phyloP scores from a whole-genome alignment of 495 filamentous ascomycete species.

The Trichoderma reesei region DNA sequence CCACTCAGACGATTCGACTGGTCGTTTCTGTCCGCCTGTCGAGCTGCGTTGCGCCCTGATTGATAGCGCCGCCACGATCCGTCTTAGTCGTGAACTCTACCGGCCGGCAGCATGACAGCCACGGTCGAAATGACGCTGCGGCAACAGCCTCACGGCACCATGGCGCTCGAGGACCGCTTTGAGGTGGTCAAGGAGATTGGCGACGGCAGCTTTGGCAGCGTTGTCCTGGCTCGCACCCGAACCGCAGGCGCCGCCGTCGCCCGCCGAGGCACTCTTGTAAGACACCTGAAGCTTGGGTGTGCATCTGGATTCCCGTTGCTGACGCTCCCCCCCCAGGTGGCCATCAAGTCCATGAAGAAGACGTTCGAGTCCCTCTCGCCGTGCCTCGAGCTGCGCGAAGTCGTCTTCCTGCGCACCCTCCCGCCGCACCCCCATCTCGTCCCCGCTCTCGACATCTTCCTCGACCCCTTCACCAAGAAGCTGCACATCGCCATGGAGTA shows the following conservation, averaged over 20 bases:
- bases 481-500: constrained; percentile 99
- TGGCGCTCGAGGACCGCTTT: constrained; percentile 73
- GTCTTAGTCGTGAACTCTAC: neutral
- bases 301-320: constrained; percentile 13
- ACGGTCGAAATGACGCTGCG: constrained; percentile 51
- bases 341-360: constrained; percentile 99
- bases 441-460: constrained; percentile 95
- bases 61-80: neutral
- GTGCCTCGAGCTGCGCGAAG: constrained; percentile 88
- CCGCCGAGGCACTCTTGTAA: constrained; percentile 85
- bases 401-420: constrained; percentile 87
- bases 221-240: constrained; percentile 82
- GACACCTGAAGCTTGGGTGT: constrained; percentile 19
- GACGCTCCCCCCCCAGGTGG: constrained; percentile 51
- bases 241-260: constrained; percentile 82
- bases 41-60: neutral
- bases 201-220: constrained; percentile 97
- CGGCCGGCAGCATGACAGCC: neutral
- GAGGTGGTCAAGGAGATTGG: constrained; percentile 97
- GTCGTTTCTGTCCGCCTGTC: neutral
- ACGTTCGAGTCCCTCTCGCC: constrained; percentile 84
- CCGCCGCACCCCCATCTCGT: constrained; percentile 86
- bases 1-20: neutral
- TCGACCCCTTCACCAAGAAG: constrained; percentile 90
- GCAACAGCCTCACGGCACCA: constrained; percentile 45